Evolutionary conservation across 371 early-diverging fungal genomes (phyloP).

Genomic region (Funneliformis caledonium): DNA sequence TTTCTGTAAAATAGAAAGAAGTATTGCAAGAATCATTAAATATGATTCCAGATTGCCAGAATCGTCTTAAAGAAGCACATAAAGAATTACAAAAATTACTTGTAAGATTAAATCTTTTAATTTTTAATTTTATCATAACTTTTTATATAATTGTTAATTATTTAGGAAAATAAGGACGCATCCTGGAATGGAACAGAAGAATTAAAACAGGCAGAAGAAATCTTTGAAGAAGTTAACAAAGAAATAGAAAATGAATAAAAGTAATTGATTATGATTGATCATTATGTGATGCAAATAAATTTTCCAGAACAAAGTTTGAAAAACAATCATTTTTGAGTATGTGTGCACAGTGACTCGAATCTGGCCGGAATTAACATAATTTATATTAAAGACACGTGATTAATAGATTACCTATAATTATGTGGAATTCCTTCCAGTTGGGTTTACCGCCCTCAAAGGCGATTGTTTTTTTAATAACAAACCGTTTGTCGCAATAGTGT

Average conservation of each 20-base stretch:
- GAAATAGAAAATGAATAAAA: not conserved
- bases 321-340: no score
- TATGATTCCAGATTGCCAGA: slow-evolving; percentile 78
- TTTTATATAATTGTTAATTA: not conserved
- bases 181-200: slow-evolving; percentile 52
- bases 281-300: no score
- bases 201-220: slow-evolving; percentile 51
- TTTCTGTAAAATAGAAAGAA: slow-evolving; percentile 57
- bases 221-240: slow-evolving; percentile 46
- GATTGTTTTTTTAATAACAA: no score
- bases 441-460: no score
- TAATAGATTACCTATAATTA: no score
- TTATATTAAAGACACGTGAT: no score
- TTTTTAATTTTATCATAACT: not conserved
- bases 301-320: no score
- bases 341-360: no score
- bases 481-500: no score
- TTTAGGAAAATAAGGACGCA: slow-evolving; percentile 48
- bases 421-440: no score
- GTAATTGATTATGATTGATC: no score
- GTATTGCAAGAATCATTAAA: slow-evolving; percentile 74
- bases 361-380: no score
- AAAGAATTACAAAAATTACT: slow-evolving; percentile 57
- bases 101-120: slow-evolving; percentile 45
- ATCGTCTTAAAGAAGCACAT: slow-evolving; percentile 63